Evolutionary conservation across 2,329 filamentous ascomycete species (phyloP).

Genomic region (Blastomyces gilchristii): DNA sequence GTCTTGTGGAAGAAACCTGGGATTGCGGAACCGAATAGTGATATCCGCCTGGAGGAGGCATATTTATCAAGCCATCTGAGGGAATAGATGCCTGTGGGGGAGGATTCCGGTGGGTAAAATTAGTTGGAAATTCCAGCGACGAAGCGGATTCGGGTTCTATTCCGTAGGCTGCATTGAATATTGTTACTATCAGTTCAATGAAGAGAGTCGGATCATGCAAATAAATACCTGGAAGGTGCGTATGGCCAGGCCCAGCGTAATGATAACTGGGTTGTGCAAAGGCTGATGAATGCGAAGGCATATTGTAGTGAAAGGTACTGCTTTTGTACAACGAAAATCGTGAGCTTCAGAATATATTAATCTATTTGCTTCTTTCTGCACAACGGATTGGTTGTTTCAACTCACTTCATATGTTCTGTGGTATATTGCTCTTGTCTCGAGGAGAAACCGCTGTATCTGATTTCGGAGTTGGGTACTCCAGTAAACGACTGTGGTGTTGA

Average conservation of each 20-base stretch:
- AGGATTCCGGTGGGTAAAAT: background rate
- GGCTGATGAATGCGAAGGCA: background rate
- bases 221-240: slow-evolving; percentile 12
- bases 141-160: slow-evolving; percentile 2
- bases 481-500: background rate
- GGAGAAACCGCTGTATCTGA: background rate
- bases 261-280: background rate
- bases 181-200: background rate
- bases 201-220: background rate
- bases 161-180: slow-evolving; percentile 8
- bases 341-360: background rate
- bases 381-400: background rate
- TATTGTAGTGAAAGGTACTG: background rate
- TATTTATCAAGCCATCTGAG: slow-evolving; percentile 1
- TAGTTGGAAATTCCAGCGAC: slow-evolving; percentile 5
- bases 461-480: background rate
- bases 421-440: background rate
- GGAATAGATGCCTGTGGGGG: slow-evolving; percentile 6
- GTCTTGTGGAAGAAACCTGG: background rate
- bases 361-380: background rate
- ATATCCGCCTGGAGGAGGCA: background rate
- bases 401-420: slow-evolving; percentile 5
- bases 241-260: slow-evolving; percentile 2
- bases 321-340: background rate
- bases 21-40: slow-evolving; percentile 3